Base-by-base conservation (phyloP, 306 rosid species). In the Albizia julibrissin region DNA sequence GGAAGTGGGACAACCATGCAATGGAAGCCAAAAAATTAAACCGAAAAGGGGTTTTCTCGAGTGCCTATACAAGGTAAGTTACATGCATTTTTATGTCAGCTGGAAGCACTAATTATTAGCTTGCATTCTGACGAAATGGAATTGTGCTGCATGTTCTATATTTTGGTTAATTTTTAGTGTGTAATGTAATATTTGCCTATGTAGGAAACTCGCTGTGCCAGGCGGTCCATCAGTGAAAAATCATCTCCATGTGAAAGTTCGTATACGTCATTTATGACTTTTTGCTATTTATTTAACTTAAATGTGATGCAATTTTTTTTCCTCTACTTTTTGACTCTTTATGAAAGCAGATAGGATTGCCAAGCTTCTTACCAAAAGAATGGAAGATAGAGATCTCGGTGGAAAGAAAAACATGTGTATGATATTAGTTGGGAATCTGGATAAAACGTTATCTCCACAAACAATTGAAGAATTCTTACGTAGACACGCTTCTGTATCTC, bases 391-490 rank as follows among this genome's bases (percentile, higher is more conserved):
- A 2, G 90, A 85, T 83, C 44, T 90, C 39, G 90, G 89, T 73
- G 95, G 93, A 42, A 77, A 49, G 39, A 79, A 69, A 62, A 84
- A 68, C 3, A 46, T 72, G 27, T 88, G 76, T 61, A 68, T 90
- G 91, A 83, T 95, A 50, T 67, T 91, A 77, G 37, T 95, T 47
- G 98, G 86, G 37, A 95, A 95, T 87, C 85, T 95, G 11, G 95
- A 90, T 76, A 93, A 79, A 74, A 87, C 79, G 7, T 47, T 86
- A 40, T 74, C 87, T 65, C 87, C 94, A 24, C 72, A 54, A 68
- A 80, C 85, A 22, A 64, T 93, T 27, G 80, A 59, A 59, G 88
- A 93, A 34, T 93, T 93, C 88, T 69, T 95, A n/a, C 64, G 40
- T 1, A 75, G 49, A 42, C 86, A 88, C 73, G 81, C 91, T 74